Evolutionary conservation across 306 rosid genomes (phyloP).

Genomic region (Carpinus fangiana): DNA sequence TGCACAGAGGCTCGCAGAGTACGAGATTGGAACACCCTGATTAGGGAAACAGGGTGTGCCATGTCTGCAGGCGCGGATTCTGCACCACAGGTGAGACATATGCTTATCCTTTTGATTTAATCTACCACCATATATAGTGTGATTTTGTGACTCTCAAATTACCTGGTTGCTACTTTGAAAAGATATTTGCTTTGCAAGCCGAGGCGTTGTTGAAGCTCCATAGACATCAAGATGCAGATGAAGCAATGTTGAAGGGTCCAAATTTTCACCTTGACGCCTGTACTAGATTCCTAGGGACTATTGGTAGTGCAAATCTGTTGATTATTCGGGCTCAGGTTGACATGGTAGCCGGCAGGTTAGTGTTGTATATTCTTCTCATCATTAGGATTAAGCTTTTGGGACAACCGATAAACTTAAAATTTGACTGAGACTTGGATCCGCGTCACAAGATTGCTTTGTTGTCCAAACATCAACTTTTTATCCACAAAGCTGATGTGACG

Average conservation of each 20-base stretch:
- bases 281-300: conserved; percentile 74
- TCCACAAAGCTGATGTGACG: no score
- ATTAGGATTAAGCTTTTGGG: no score
- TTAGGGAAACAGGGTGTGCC: conserved; percentile 41
- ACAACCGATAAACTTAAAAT: no score
- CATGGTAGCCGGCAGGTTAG: conserved; percentile 72
- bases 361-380: neutral
- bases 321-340: conserved; percentile 65
- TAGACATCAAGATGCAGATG: conserved; percentile 77
- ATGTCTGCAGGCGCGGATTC: conserved; percentile 73
- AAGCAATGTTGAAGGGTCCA: conserved; percentile 61
- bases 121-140: neutral
- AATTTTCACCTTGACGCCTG: conserved; percentile 62
- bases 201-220: conserved; percentile 77
- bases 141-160: neutral
- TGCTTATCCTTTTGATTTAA: neutral
- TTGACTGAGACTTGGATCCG: no score
- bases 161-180: conserved; percentile 6
- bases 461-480: no score
- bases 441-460: neutral
- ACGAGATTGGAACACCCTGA: conserved; percentile 81
- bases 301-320: conserved; percentile 62
- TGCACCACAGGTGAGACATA: conserved; percentile 65
- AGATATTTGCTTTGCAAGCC: conserved; percentile 83
- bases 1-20: conserved; percentile 74